Base-by-base conservation (phyloP, 1,139 yeast genomes). In the Geotrichum fermentans region DNA sequence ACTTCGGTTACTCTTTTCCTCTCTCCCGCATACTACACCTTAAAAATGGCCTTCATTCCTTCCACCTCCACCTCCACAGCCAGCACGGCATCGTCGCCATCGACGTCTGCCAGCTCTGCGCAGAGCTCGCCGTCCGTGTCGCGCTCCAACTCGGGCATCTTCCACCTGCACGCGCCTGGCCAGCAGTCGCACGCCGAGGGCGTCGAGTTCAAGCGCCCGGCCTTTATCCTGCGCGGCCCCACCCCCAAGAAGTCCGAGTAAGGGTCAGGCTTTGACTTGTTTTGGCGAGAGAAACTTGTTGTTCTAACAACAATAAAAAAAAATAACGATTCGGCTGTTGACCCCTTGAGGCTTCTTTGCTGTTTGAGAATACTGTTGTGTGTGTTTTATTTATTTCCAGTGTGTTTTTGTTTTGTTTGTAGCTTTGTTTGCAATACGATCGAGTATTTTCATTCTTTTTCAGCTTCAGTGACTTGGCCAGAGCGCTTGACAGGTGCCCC, bases 31-130 rank as follows among this genome's bases (percentile, higher is more conserved):
- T 10, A 24, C 28, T 24, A 10, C 21, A 35, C 13, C 5, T 18
- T 18, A 18, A 42, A 24, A 42, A 43, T 43, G 46, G 46, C 40
- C n/a, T 43, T 43, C 20, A 28, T 43, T 14, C 22, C 46, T 13
- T 26, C 46, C 17, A 29, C 32, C 14, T 28, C 40, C 14, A 24
- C 33, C 26, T 18, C 46, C n/a, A 17, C 40, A 3, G 13, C 40
- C 10, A 13, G 41, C 13, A 28, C 40, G 20, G 18, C 41, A 2
- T 36, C 46, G 26, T 16, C 45, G 4, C 17, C 34, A 13, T 16
- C 46, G 7, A 28, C 46, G 21, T 6, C 40, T 7, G 34, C 46
- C 20, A 10, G 4, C 26, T 18, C 40, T 18, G 14, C 40, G 7
- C 4, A 26, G 7, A 36, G 26, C 16, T 20, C 41, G 4, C 33